Evolutionary conservation across 129 eudicot species (phyloP).

Genomic region (Cynara cardunculus): DNA sequence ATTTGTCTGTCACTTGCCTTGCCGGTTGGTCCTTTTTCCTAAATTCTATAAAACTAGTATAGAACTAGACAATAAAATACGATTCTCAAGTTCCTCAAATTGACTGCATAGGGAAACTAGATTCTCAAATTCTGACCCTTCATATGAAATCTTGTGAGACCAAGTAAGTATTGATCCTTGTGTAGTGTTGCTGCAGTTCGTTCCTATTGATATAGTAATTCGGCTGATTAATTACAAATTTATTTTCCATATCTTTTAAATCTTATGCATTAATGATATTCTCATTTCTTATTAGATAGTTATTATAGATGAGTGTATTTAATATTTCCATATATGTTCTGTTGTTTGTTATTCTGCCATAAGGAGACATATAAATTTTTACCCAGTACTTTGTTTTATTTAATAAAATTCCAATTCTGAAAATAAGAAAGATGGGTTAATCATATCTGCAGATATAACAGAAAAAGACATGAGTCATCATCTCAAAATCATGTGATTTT

Average conservation of each 20-base stretch:
- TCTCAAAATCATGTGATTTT: not conserved
- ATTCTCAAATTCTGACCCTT: not conserved
- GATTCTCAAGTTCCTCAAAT: not conserved
- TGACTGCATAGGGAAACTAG: not conserved
- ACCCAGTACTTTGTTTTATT: not conserved
- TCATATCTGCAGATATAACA: too few relatives aligned
- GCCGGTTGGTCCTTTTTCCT: not conserved
- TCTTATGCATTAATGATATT: not conserved
- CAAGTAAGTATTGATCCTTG: not conserved
- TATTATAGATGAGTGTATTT: not conserved
- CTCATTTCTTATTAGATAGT: not conserved
- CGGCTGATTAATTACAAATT: not conserved
- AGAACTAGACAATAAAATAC: not conserved
- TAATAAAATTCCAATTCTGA: not conserved
- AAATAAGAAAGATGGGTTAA: not conserved
- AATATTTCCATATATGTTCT: not conserved
- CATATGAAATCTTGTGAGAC: not conserved
- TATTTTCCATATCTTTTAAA: not conserved
- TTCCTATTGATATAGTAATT: not conserved
- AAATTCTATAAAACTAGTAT: not conserved
- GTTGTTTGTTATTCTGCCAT: not conserved
- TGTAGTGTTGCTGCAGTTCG: not conserved
- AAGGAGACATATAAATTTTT: not conserved
- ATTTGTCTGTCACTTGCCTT: slow-evolving; percentile 7
- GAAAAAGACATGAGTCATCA: not conserved